A percentile compares a stretch with the other conserved stretches of the same genome.
Evolutionary conservation across 495 filamentous ascomycete genomes (phyloP).

Genomic region (Collariella sp.): DNA sequence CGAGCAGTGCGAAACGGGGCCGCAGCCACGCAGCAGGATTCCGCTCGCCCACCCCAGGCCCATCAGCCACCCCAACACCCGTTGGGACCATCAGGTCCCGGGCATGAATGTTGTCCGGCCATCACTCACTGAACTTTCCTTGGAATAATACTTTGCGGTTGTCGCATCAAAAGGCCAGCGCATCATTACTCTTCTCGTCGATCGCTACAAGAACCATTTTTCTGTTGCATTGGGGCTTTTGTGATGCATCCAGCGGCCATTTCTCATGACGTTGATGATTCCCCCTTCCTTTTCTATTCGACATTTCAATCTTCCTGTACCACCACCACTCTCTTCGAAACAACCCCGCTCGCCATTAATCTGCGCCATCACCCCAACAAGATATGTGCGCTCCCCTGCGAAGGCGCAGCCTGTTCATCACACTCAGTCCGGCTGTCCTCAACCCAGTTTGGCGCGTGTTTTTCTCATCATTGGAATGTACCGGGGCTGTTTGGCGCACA

Average conservation of each 20-base stretch:
- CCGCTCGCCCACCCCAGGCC: conserved; percentile 27
- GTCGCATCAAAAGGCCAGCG: conserved; percentile 8
- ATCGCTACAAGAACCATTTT: conserved; percentile 30
- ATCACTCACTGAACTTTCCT: conserved; percentile 13
- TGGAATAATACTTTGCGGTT: conserved; percentile 13
- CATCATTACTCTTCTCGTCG: conserved; percentile 24
- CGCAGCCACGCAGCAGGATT: conserved; percentile 23
- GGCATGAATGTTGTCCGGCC: conserved; percentile 17
- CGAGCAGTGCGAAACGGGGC: conserved; percentile 34
- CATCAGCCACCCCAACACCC: conserved; percentile 31
- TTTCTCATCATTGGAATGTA: not conserved
- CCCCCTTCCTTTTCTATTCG: conserved; percentile 8
- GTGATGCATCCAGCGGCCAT: conserved; percentile 24
- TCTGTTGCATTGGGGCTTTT: conserved; percentile 15
- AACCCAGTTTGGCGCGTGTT: not conserved
- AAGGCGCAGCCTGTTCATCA: not conserved
- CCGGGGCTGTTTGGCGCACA: not conserved
- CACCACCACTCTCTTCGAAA: conserved; percentile 1
- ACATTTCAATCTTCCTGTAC: not conserved
- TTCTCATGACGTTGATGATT: conserved; percentile 28
- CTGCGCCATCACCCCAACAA: not conserved
- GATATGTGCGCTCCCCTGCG: not conserved
- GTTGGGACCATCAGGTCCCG: conserved; percentile 24
- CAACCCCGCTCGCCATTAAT: conserved; percentile 2
- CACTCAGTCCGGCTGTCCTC: not conserved